phyloP scores from a whole-genome alignment of 2,329 filamentous ascomycete genomes.

The Aspergillus pseudoviridinutans region DNA sequence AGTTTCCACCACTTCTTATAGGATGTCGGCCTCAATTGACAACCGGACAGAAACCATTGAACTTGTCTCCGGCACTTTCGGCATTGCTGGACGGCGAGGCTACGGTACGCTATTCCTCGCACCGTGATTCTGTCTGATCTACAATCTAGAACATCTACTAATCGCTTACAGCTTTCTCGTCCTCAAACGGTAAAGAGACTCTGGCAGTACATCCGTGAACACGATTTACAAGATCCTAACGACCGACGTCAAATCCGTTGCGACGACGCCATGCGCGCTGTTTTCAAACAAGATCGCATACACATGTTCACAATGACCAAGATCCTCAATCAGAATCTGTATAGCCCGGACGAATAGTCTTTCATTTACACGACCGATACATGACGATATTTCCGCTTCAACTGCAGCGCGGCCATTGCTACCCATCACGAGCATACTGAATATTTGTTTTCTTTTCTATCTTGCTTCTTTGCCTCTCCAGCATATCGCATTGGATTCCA shows the following conservation, averaged over 20 bases:
- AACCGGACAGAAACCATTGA: conserved; percentile 41
- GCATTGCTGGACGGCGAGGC: conserved; percentile 43
- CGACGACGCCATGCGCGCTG: conserved; percentile 83
- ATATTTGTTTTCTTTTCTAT: conserved; percentile 7
- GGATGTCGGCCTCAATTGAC: neutral
- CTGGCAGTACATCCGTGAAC: conserved; percentile 89
- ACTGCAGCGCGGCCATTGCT: conserved; percentile 8
- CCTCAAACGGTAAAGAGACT: conserved; percentile 95
- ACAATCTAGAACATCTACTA: conserved; percentile 9
- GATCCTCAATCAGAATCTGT: conserved; percentile 83
- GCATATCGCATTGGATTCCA: conserved; percentile 31
- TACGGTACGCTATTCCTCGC: conserved; percentile 30
- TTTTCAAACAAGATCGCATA: conserved; percentile 86
- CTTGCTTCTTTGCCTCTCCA: conserved; percentile 15
- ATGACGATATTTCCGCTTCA: conserved; percentile 7
- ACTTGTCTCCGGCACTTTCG: conserved; percentile 43
- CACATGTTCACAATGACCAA: conserved; percentile 99
- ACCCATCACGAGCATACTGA: conserved; percentile 24
- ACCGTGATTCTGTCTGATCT: neutral
- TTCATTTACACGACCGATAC: conserved; percentile 10
- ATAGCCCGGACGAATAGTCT: conserved; percentile 69
- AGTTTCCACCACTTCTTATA: conserved; percentile 23
- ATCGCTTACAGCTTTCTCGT: conserved; percentile 66
- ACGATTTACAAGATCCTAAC: conserved; percentile 81
- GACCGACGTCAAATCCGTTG: conserved; percentile 93